Evolutionary conservation across 2,329 filamentous ascomycete species (phyloP).

Genomic region (Aspergillus sojae): DNA sequence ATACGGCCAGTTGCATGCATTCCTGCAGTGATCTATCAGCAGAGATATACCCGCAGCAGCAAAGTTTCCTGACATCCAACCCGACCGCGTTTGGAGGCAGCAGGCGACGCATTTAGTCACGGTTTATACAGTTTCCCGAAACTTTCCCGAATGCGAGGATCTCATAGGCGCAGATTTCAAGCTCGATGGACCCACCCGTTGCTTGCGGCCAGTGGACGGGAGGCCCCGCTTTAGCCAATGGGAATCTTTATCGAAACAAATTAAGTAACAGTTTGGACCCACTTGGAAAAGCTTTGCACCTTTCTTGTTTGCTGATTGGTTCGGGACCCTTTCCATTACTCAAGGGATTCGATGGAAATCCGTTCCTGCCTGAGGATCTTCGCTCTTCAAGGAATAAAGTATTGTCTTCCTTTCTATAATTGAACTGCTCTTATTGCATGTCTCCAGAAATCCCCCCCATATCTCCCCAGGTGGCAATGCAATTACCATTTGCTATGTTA

Average conservation of each 20-base stretch:
- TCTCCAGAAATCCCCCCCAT: conserved; percentile 1
- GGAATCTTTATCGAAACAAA: background rate
- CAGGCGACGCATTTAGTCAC: background rate
- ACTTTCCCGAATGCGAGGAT: background rate
- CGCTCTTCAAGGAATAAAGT: background rate
- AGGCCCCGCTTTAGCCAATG: background rate
- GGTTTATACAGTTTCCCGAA: background rate
- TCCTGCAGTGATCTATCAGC: background rate
- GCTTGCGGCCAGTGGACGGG: background rate
- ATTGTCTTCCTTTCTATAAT: background rate
- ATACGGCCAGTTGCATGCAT: background rate
- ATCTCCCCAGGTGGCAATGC: background rate
- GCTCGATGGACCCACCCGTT: background rate
- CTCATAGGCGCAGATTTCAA: background rate
- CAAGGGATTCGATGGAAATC: background rate
- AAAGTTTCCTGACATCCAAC: background rate
- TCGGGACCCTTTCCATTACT: background rate
- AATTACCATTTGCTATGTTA: conserved; percentile 5
- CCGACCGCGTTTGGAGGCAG: background rate
- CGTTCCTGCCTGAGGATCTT: background rate
- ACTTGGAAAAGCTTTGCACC: background rate
- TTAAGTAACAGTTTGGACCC: conserved; percentile 12
- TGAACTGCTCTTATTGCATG: background rate
- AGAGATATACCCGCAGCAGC: background rate
- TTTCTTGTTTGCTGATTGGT: background rate